Conservation (phyloP, 768 basidiomycete species). For the Mycena vitilis region DNA sequence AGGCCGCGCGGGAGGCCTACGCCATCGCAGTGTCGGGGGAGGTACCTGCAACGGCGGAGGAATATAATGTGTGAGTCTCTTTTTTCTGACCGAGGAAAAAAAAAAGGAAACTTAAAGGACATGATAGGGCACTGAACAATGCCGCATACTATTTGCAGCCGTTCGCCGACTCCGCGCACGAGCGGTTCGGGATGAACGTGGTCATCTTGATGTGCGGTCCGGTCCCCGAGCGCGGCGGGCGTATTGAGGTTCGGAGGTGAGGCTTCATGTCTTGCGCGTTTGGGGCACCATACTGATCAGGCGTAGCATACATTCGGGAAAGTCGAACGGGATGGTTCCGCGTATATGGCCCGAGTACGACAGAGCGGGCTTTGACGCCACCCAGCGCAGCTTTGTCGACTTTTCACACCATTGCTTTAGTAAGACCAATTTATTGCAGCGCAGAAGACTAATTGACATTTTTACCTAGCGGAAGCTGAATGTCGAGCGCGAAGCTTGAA, state of each 20-base stretch:
- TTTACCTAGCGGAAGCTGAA: background rate
- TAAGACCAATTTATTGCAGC: background rate
- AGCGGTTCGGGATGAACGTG: constrained; percentile 13
- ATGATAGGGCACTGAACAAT: background rate
- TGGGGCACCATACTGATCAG: too few relatives aligned
- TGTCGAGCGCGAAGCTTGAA: constrained; percentile 7
- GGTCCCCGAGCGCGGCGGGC: background rate
- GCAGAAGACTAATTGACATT: background rate
- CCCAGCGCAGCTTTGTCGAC: background rate
- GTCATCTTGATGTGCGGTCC: constrained; percentile 4
- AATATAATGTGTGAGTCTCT: background rate
- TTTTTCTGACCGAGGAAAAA: background rate
- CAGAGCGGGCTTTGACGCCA: constrained; percentile 5
- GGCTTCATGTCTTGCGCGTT: background rate
- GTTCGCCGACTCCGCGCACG: background rate
- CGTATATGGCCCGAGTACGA: constrained; percentile 8
- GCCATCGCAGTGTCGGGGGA: background rate
- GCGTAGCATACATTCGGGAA: constrained; percentile 5
- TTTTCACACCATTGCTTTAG: constrained; percentile 7
- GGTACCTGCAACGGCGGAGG: background rate
- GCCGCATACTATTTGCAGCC: constrained; percentile 10
- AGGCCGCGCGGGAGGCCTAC: background rate
- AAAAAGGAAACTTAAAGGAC: background rate
- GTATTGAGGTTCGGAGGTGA: constrained; percentile 12
- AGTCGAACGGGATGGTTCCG: background rate